Evolutionary conservation across 148 eudicot species (phyloP).

Genomic region (Rhododendron williamsianum): DNA sequence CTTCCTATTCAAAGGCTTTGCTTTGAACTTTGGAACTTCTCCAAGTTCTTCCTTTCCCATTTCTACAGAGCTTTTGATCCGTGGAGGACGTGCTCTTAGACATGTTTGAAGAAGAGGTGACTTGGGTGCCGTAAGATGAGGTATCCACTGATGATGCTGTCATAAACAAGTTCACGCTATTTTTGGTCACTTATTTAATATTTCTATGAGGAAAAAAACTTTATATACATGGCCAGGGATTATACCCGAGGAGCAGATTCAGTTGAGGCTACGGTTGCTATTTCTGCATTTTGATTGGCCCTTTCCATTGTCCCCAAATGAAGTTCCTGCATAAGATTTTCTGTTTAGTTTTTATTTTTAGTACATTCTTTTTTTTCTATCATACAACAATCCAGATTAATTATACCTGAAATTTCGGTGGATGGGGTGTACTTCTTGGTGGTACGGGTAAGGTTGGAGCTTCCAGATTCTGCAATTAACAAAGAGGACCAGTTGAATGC

Average conservation of each 20-base stretch:
- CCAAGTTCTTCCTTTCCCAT: constrained; percentile 76
- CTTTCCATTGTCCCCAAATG: constrained; percentile 78
- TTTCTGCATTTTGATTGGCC: constrained; percentile 64
- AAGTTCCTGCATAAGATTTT: constrained; percentile 45
- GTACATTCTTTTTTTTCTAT: background rate
- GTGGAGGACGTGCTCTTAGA: constrained; percentile 74
- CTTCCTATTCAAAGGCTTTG: constrained; percentile 88
- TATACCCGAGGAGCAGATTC: constrained; percentile 50
- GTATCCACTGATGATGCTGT: constrained; percentile 56
- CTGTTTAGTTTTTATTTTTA: background rate
- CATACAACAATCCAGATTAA: background rate
- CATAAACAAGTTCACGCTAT: background rate
- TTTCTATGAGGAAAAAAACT: background rate
- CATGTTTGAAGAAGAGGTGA: constrained; percentile 79
- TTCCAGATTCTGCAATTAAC: constrained; percentile 57
- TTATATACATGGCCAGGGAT: background rate
- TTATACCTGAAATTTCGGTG: constrained; percentile 67
- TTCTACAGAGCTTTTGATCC: constrained; percentile 70
- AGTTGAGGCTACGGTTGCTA: constrained; percentile 50
- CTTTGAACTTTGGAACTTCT: constrained; percentile 80
- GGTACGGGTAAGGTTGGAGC: constrained; percentile 55
- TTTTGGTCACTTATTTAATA: background rate
- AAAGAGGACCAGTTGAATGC: constrained; percentile 3
- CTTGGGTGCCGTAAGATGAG: constrained; percentile 74
- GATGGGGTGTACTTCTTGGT: constrained; percentile 60